Conservation (phyloP, 495 filamentous ascomycete species). For the Lentithecium fluviatile region DNA sequence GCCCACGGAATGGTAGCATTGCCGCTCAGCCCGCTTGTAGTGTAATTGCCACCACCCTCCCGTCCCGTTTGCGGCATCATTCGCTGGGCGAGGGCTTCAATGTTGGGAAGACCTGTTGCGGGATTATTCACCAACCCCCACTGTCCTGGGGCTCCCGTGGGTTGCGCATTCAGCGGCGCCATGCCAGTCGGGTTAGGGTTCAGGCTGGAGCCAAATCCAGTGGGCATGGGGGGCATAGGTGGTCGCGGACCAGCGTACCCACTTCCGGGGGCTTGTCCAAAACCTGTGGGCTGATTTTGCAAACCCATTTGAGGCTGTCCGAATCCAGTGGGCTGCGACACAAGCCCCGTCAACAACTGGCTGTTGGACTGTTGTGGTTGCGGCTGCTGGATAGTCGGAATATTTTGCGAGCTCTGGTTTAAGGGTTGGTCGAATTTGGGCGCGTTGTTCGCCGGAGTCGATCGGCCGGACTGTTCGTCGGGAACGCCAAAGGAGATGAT, state of each 20-base stretch:
- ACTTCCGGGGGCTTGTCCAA: conserved; percentile 56
- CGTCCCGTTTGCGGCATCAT: conserved; percentile 98
- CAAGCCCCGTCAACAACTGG: conserved; percentile 73
- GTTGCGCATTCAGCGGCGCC: conserved; percentile 78
- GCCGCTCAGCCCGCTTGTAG: conserved; percentile 81
- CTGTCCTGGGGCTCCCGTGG: conserved; percentile 93
- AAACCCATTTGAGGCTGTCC: conserved; percentile 53
- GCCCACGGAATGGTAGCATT: conserved; percentile 98
- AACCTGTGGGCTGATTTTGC: conserved; percentile 55
- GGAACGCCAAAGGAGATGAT: conserved; percentile 94
- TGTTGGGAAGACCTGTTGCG: conserved; percentile 83
- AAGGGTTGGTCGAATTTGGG: conserved; percentile 72
- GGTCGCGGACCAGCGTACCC: conserved; percentile 76
- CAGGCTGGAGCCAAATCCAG: conserved; percentile 66
- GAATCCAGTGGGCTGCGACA: conserved; percentile 72
- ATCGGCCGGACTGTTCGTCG: conserved; percentile 64
- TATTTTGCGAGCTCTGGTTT: conserved; percentile 61
- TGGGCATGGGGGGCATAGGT: conserved; percentile 94
- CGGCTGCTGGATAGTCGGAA: conserved; percentile 79
- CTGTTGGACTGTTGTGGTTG: conserved; percentile 78
- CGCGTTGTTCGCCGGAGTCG: conserved; percentile 59
- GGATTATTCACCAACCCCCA: conserved; percentile 98
- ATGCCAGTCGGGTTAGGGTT: conserved; percentile 63
- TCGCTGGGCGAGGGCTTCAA: conserved; percentile 87
- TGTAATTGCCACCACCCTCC: conserved; percentile 79